phyloP scores from a whole-genome alignment of 1,284 basidiomycete species.

The Chondrostereum purpureum region DNA sequence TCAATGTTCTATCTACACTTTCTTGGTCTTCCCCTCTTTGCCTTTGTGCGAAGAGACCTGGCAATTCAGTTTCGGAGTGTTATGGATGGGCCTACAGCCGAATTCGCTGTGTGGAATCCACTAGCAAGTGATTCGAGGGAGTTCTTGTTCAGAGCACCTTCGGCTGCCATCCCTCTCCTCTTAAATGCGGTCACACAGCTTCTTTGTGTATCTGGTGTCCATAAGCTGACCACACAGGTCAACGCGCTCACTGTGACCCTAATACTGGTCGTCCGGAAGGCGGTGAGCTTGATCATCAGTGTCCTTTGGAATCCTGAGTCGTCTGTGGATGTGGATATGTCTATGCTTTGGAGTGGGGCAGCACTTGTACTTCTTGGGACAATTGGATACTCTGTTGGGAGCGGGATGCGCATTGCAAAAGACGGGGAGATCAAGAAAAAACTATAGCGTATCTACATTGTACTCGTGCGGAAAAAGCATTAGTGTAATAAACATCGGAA shows the following conservation, averaged over 20 bases:
- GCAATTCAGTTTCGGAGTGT: conserved; percentile 39
- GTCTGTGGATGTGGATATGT: conserved; percentile 22
- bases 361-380: conserved; percentile 68
- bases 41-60: conserved; percentile 49
- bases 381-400: conserved; percentile 56
- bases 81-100: conserved; percentile 32
- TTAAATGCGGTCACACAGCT: conserved; percentile 84
- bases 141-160: conserved; percentile 31
- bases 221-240: conserved; percentile 76
- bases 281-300: conserved; percentile 75
- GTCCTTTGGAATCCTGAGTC: conserved; percentile 35
- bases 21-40: conserved; percentile 69
- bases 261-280: conserved; percentile 86
- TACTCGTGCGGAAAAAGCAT: too few species aligned
- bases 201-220: conserved; percentile 86
- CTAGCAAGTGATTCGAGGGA: conserved; percentile 20
- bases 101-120: conserved; percentile 20
- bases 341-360: conserved; percentile 62
- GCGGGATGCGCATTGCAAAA: conserved; percentile 16
- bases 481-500: too few species aligned
- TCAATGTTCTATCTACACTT: conserved; percentile 86
- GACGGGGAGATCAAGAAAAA: conserved; percentile 9
- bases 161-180: conserved; percentile 59
- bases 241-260: conserved; percentile 83
- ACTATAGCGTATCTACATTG: too few species aligned